Conservation (phyloP, 495 filamentous ascomycete species). For the Rhizodiscina lignyota region DNA sequence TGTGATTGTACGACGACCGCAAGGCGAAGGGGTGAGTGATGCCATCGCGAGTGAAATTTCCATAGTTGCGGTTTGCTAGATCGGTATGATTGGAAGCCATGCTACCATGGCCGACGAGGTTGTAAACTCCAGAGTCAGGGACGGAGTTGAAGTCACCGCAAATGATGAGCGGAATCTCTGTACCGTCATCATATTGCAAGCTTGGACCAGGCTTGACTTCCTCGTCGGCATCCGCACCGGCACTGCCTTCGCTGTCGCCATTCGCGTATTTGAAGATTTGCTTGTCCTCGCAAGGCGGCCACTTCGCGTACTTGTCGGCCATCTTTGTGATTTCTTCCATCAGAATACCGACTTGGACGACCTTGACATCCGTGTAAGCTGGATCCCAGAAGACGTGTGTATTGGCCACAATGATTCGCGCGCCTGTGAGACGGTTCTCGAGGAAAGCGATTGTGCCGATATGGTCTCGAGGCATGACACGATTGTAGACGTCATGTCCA, state of each 20-base stretch:
- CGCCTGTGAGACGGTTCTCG: slow-evolving; percentile 75
- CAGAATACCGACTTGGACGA: slow-evolving; percentile 84
- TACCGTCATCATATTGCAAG: slow-evolving; percentile 62
- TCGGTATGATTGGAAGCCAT: slow-evolving; percentile 61
- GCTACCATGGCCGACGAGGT: slow-evolving; percentile 60
- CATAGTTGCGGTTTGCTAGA: slow-evolving; percentile 57
- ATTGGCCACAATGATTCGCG: slow-evolving; percentile 80
- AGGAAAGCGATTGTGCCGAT: slow-evolving; percentile 82
- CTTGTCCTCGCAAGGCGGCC: slow-evolving; percentile 53
- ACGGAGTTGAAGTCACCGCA: slow-evolving; percentile 95
- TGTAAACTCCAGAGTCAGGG: slow-evolving; percentile 69
- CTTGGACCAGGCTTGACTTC: slow-evolving; percentile 26
- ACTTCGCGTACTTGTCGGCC: slow-evolving; percentile 65
- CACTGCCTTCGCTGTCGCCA: slow-evolving; percentile 26
- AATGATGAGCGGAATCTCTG: slow-evolving; percentile 78
- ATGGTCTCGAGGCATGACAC: slow-evolving; percentile 94
- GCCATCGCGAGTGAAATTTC: slow-evolving; percentile 77
- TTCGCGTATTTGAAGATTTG: slow-evolving; percentile 48
- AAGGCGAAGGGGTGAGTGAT: slow-evolving; percentile 74
- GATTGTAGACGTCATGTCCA: slow-evolving; percentile 90
- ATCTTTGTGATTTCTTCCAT: slow-evolving; percentile 77
- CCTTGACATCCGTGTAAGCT: slow-evolving; percentile 76
- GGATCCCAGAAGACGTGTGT: slow-evolving; percentile 93
- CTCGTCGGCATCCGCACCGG: slow-evolving; percentile 28
- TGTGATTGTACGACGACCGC: slow-evolving; percentile 66